Evolutionary conservation across 441 rosid genomes (phyloP), one percentile per base, ranked within the genome.

Genomic region (Bocquillonia castaneifolia): DNA sequence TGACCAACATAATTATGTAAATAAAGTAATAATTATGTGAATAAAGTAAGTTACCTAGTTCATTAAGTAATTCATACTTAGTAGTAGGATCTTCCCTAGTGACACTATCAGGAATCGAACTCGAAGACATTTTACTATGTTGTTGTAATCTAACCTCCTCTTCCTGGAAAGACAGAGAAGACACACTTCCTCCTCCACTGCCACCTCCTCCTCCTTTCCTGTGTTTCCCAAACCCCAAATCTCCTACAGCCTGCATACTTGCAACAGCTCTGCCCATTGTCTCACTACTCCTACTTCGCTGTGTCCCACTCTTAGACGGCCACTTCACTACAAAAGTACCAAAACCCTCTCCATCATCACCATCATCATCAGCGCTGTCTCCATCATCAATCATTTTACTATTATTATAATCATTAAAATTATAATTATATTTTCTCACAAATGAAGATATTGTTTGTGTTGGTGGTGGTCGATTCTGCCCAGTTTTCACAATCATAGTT

Each of bases 41-140:
- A 58, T 60, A 53, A 31, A 20, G 70, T 64, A 3, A 73, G 84
- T 62, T 72, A 91, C 99, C 99, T 51, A 94, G 96, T 75, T 94
- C 99, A 72, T 88, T 87, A 68, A 94, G 92, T 80, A 92, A 85
- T 78, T 92, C 99, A 70, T 92, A 94, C 85, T 92, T 94, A 14
- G 88, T 79, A 25, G 90, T 78, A 55, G 99, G 98, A 82, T 94
- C 99, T 77, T 92, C 97, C 67, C 81, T 82, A 22, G 84, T 87
- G 72, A 94, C 84, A 74, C 88, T 84, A 18, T 94, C 98, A 0
- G 99, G 96, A 78, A 92, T 84, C 14, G 98, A 94, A 60, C 96
- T 90, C 3, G 87, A 74, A 1, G 98, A 92, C 70, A 90, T 74
- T 76, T 84, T 92, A 69, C 84, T 85, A 72, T 69, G 79, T 68